phyloP scores from a whole-genome alignment of 2,329 filamentous ascomycete genomes.

The Didymella lethalis region DNA sequence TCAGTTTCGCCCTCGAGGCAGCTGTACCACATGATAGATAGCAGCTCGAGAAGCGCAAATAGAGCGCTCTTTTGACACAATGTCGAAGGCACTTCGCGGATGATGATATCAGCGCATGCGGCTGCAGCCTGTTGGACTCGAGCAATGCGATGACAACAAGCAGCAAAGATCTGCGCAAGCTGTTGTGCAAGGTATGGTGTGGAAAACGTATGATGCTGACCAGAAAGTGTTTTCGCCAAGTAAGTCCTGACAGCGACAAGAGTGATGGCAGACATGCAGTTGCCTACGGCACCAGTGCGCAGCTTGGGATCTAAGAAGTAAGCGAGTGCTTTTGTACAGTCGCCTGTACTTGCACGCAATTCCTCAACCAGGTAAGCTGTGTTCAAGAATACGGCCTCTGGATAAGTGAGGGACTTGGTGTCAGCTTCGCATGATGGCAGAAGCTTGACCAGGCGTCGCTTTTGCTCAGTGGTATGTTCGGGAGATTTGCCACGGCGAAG shows the following conservation, averaged over 20 bases:
- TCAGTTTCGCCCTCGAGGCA: slow-evolving; percentile 95
- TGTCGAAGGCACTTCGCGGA: slow-evolving; percentile 83
- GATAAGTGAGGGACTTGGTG: slow-evolving; percentile 83
- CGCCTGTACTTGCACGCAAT: slow-evolving; percentile 82
- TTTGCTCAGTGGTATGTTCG: slow-evolving; percentile 80
- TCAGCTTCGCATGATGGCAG: slow-evolving; percentile 80
- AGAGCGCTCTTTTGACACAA: slow-evolving; percentile 89
- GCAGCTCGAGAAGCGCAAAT: slow-evolving; percentile 88
- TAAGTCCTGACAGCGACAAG: slow-evolving; percentile 81
- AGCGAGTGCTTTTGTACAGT: slow-evolving; percentile 86
- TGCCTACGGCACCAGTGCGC: slow-evolving; percentile 66
- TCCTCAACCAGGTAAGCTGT: slow-evolving; percentile 89
- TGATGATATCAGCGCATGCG: slow-evolving; percentile 82
- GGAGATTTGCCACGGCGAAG: slow-evolving; percentile 84
- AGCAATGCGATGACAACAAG: slow-evolving; percentile 92
- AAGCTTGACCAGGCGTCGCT: slow-evolving; percentile 75
- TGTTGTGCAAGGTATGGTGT: slow-evolving; percentile 90
- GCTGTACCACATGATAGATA: slow-evolving; percentile 94
- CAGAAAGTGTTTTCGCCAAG: slow-evolving; percentile 75
- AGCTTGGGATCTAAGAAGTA: slow-evolving; percentile 96
- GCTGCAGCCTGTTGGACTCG: slow-evolving; percentile 89
- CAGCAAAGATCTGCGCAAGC: slow-evolving; percentile 82
- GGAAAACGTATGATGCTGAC: slow-evolving; percentile 79
- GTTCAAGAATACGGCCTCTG: slow-evolving; percentile 90
- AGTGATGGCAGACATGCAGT: slow-evolving; percentile 69